Base-by-base conservation (phyloP, 202 grass and related monocot genomes). In the Cymbopogon flexuosus region DNA sequence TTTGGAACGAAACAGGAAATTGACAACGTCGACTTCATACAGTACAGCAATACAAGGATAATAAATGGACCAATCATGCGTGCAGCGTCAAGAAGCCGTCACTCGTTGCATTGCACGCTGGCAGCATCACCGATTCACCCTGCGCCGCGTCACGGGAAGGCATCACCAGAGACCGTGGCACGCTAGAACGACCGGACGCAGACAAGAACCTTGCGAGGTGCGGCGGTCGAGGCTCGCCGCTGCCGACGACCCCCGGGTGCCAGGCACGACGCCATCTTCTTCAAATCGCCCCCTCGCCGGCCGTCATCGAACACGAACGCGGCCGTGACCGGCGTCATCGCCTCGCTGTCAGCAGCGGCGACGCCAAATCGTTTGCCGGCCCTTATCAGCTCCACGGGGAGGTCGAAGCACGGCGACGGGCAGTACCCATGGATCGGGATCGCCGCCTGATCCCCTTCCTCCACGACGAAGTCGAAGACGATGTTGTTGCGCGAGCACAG, bases 381-480 rank as follows among this genome's bases (percentile, higher is more conserved):
- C 57, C 71, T n/a, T 36, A 89, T 84, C 72, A 76, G 65, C 77
- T 76, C 87, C 64, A 41, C 77, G 10, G 87, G 87, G 58, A 89
- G 82, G 65, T 89, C 87, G 72, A 89, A 89, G 77, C 87, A 89
- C 45, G 87, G 82, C 0, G 87, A 89, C 65, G 81, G 87, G 72
- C 87, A 89, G 56, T 80, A 88, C 13, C 77, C 77, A 0, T 81
- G 82, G 27, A 40, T 0, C 7, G 22, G 5, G 31, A 33, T 33
- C 31, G 31, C 19, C 52, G 10, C 59, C 1, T 30, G 62, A 0
- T 29, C 49, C 22, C 24, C 54, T 4, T 56, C 65, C 9, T 43
- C 78, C 56, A 1, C 77, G 33, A 77, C 45, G 72, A 89, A 77
- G 72, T 89, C 82, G 82, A 85, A 85, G 46, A 66, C 65, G 43